Evolutionary conservation across 805 yeast species (phyloP), one percentile per base, ranked within the genome.

Genomic region (Zygosaccharomyces gambellarensis): DNA sequence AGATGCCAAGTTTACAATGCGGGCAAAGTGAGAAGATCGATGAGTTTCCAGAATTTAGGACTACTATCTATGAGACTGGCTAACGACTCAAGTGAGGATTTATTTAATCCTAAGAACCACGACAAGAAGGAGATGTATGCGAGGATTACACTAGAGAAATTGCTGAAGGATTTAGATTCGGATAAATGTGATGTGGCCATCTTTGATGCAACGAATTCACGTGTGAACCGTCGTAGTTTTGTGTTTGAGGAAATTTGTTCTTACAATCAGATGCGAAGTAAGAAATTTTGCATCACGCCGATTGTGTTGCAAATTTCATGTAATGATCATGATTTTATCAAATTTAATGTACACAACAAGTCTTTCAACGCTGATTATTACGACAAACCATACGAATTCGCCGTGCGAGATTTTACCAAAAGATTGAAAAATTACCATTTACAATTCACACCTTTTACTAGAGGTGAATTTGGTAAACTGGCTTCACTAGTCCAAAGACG

Each of bases 1-100:
- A 67, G 71, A 34, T 68, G 71, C 41, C 61, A 63, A 38, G 82
- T 82, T 4, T 85, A 83, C 69, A 85, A 85, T 60, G 92, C 87
- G 17, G 92, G 92, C 2, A 79, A 81, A 58, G 80, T 86, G 3
- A 72, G 92, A 65, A 70, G 92, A 57, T 77, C 73, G 57, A 77
- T 79, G 57, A 76, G 77, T 36, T 72, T 50, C 39, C 51, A 51
- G 14, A 46, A 43, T 43, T 11, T 51, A 49, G 43, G 48, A 39
- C 45, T 55, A 4, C 30, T 32, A 8, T 43, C 60, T 32, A 54
- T 54, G 58, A 54, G 58, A 44, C 43, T 62, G 50, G 63, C 73
- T 4, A 59, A 58, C 39, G 59, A 63, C 38, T 62, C 68, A 12
- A 51, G 71, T n/a, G 64, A 64, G 49, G 78, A 77, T 61, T 62